Evolutionary conservation across 2,329 filamentous ascomycete species (phyloP).

Genomic region (Penicillium brevicompactum): DNA sequence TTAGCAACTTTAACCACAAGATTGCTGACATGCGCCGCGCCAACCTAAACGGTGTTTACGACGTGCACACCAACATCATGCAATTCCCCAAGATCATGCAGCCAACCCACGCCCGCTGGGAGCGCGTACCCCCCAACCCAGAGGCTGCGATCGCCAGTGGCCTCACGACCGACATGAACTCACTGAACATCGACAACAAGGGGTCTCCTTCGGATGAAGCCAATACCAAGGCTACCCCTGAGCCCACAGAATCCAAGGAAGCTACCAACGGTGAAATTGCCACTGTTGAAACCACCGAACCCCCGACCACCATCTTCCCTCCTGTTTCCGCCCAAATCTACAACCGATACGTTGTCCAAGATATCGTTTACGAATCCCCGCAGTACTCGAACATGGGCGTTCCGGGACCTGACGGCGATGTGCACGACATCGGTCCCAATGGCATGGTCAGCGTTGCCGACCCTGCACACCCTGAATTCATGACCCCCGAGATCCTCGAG

Average conservation of each 20-base stretch:
- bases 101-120: constrained; percentile 81
- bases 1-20: constrained; percentile 79
- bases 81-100: constrained; percentile 88
- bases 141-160: constrained; percentile 31
- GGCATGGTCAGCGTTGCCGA: constrained; percentile 41
- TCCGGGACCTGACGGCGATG: constrained; percentile 53
- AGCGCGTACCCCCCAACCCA: constrained; percentile 61
- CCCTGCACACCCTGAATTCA: constrained; percentile 39
- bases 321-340: constrained; percentile 59
- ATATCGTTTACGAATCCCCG: constrained; percentile 62
- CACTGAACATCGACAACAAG: constrained; percentile 37
- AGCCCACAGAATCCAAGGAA: constrained; percentile 2
- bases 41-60: constrained; percentile 79
- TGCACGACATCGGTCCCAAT: constrained; percentile 45
- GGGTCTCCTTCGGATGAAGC: constrained; percentile 9
- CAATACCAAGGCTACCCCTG: constrained; percentile 9
- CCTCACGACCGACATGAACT: constrained; percentile 38
- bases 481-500: constrained; percentile 43
- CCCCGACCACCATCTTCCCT: constrained; percentile 48
- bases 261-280: constrained; percentile 5
- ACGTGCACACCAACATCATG: constrained; percentile 90
- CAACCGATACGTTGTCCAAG: constrained; percentile 65
- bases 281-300: background rate
- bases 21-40: constrained; percentile 69
- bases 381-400: constrained; percentile 60